Evolutionary conservation across 768 basidiomycete species (phyloP), one percentile per base, ranked within the genome.

Genomic region (Mycena leptocephala): DNA sequence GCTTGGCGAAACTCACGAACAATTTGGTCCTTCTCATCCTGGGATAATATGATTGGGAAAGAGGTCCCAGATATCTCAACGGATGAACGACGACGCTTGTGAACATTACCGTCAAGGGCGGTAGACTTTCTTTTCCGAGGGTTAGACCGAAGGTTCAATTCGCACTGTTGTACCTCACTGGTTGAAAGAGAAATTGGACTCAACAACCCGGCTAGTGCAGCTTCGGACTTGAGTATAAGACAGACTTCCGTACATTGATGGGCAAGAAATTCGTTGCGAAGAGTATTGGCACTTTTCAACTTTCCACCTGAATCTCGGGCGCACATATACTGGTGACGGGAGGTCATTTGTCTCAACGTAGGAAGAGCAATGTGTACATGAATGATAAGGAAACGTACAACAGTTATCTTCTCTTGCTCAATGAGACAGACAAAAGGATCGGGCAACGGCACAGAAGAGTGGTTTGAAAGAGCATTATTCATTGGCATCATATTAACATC

Each of bases 11-110:
- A 70, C 28, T 76, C 75, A 16, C 55, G 35, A 39, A 76, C 48
- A n/a, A 76, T 71, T 28, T 70, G 14, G 18, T 39, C 55, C 30
- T 76, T 76, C 58, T 76, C 75, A 8, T 24, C 32, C 18, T 56
- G 53, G n/a, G 75, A 35, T 32, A 71, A 28, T 32, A 70, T 69
- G 37, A 53, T 33, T 7, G 65, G 65, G 14, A 67, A n/a, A 39
- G 24, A 8, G 26, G 22, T 24, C 24, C 26, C 22, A 1, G 65
- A 53, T 35, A 30, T 22, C 43, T 48, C 63, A 20, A 65, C n/a
- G 28, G 64, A 66, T 14, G 14, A 14, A 22, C 64, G 43, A 3
- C 1, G 28, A 32, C 39, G 62, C 62, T 63, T 66, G 43, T n/a
- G 2, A 20, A 37, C 6, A 28, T 51, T 48, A 1, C 26, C 33